A percentile compares a stretch with the other conserved stretches of the same genome.
Evolutionary conservation across 2,329 filamentous ascomycete genomes (phyloP).

Genomic region (Colletotrichum paranaense): DNA sequence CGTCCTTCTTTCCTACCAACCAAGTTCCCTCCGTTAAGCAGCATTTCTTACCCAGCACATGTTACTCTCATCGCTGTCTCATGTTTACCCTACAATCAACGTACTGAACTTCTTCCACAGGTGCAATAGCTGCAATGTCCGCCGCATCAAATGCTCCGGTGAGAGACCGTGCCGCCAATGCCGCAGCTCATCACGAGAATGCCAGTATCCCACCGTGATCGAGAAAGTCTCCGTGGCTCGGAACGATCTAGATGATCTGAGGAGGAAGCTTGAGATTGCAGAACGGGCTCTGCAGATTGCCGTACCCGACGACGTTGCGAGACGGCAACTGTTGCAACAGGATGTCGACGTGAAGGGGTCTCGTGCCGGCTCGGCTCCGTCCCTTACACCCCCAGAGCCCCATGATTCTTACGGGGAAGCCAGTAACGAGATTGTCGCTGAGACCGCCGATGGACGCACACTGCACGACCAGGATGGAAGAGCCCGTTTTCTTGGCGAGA

Average conservation of each 20-base stretch:
- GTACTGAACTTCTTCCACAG: constrained; percentile 42
- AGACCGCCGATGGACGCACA: constrained; percentile 51
- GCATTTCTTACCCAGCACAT: not conserved
- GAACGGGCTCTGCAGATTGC: constrained; percentile 52
- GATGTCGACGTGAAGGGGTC: constrained; percentile 37
- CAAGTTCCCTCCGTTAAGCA: not conserved
- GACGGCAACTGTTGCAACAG: constrained; percentile 47
- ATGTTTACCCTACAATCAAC: not conserved
- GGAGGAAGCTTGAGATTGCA: constrained; percentile 51
- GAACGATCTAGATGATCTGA: constrained; percentile 54
- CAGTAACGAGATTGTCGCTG: constrained; percentile 33
- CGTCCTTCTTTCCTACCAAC: not conserved
- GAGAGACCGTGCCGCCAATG: constrained; percentile 61
- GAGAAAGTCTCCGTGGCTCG: constrained; percentile 57
- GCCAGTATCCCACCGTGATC: constrained; percentile 57
- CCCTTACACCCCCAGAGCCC: constrained; percentile 39
- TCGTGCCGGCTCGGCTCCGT: constrained; percentile 27
- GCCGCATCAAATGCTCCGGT: constrained; percentile 64
- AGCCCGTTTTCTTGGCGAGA: constrained; percentile 59
- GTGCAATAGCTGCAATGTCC: constrained; percentile 65
- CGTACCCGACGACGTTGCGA: constrained; percentile 48
- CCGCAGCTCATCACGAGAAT: constrained; percentile 54
- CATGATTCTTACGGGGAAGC: constrained; percentile 17
- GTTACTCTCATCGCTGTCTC: not conserved
- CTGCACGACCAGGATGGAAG: constrained; percentile 57